Percentiles rank a stretch among this genome's conserved stretches.
phyloP scores from a whole-genome alignment of 768 basidiomycete species.

The Mrakia hoshinonis region DNA sequence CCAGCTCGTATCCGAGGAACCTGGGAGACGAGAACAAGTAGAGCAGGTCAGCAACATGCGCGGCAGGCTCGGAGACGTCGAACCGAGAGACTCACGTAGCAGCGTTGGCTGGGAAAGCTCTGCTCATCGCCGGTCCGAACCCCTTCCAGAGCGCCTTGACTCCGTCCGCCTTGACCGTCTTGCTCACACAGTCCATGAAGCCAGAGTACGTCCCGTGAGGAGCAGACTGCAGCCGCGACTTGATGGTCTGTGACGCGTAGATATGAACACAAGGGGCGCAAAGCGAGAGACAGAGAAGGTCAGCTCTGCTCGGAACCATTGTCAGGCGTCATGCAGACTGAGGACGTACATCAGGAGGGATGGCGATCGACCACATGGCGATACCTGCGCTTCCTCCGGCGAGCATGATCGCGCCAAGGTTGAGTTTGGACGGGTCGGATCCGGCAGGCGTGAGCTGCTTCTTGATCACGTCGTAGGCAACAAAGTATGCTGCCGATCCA shows the following conservation, averaged over 20 bases:
- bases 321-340: background rate
- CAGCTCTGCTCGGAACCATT: background rate
- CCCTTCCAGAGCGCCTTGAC: constrained; percentile 86
- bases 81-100: constrained; percentile 15
- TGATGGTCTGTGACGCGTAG: constrained; percentile 59
- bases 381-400: constrained; percentile 92
- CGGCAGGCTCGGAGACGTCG: background rate
- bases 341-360: constrained; percentile 80
- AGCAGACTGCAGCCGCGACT: constrained; percentile 90
- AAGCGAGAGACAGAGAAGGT: background rate
- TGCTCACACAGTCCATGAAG: constrained; percentile 80
- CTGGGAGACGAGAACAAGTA: background rate
- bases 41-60: background rate
- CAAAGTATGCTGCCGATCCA: constrained; percentile 95
- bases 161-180: constrained; percentile 85
- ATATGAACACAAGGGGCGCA: background rate
- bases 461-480: constrained; percentile 91
- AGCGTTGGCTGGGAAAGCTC: constrained; percentile 45
- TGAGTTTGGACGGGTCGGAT: constrained; percentile 67
- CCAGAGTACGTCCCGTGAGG: constrained; percentile 97
- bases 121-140: constrained; percentile 91
- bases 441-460: constrained; percentile 72
- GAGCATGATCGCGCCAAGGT: constrained; percentile 73
- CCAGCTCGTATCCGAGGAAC: constrained; percentile 29
- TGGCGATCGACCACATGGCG: constrained; percentile 96